These are phyloP conservation scores for Tulasnella calospora DNA, from an alignment of 768 basidiomycete species.

Conservation along the genomic window DNA sequence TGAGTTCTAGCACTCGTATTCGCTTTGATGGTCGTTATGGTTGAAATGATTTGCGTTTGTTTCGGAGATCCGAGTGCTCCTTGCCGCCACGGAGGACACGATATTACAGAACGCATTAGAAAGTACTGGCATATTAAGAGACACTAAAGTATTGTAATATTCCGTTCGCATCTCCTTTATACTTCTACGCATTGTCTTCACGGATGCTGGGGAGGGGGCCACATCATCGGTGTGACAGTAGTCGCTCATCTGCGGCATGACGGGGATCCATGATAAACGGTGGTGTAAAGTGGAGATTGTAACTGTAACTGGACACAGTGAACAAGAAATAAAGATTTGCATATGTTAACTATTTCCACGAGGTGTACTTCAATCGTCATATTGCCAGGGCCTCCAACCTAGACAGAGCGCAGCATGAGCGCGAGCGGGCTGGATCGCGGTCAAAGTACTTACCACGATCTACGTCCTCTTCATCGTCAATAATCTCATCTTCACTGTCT, in stretches of 20 bases:
- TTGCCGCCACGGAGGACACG: neutral
- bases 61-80: neutral
- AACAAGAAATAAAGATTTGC: neutral
- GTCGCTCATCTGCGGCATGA: too few species aligned
- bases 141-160: neutral
- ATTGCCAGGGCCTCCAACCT: neutral
- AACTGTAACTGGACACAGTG: neutral
- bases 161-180: too few species aligned
- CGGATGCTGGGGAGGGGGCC: too few species aligned
- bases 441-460: neutral
- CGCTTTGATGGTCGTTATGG: neutral
- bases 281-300: neutral
- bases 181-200: too few species aligned
- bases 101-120: neutral
- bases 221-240: too few species aligned
- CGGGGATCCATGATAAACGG: neutral
- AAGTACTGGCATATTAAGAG: too few species aligned
- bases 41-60: neutral
- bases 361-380: neutral
- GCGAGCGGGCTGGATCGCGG: neutral
- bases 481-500: conserved; percentile 17
- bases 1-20: conserved; percentile 34
- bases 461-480: conserved; percentile 12
- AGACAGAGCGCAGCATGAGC: neutral
- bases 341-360: neutral